Base-by-base conservation (phyloP, 805 yeast species). In the Candida nanaspora region DNA sequence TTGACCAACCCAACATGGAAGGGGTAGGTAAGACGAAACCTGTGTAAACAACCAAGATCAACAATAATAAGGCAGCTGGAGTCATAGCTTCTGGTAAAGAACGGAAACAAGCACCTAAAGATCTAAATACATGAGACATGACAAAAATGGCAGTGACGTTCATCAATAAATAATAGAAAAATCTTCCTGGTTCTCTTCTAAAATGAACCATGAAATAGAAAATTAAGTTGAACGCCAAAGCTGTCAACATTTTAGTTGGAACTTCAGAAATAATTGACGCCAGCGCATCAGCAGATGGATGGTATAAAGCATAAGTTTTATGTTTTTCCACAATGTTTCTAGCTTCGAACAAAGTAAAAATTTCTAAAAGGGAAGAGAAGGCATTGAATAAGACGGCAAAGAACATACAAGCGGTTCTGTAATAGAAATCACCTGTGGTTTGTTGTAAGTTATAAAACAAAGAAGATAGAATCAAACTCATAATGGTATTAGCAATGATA, bases 331-430 rank as follows among this genome's bases (percentile, higher is more conserved):
- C 76, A 45, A 77, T 70, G 7, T 74, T 69, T 57, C 81, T 67
- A 28, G 78, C 69, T 49, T 76, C 80, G 52, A 65, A 78, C 22
- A 76, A 52, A 1, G 76, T 51, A 57, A 74, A 64, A 43, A 80
- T 69, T 58, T 80, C 86, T 51, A 78, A 63, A 44, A 79, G 55
- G 15, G 81, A 77, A 15, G 80, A 65, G 51, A 79, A 75, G 13
- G 83, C 78, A 54, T 78, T 78, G 59, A 77, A 79, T 52, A 79
- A 63, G 35, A 76, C 68, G 19, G 82, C 80, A 56, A 80, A 80
- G 62, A 83, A 84, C 68, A 83, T 64, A 35, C 80, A 71, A 33
- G 86, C 77, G 50, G 79, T 72, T 53, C 87, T 65, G 50, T 62
- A 66, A 55, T 69, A 77, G 47, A 79, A 72, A 2, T 77, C 68